A percentile compares a stretch with the other conserved stretches of the same genome.
Conservation (phyloP, 192 early-diverging fungal genomes). For the Coemansia sp. region DNA sequence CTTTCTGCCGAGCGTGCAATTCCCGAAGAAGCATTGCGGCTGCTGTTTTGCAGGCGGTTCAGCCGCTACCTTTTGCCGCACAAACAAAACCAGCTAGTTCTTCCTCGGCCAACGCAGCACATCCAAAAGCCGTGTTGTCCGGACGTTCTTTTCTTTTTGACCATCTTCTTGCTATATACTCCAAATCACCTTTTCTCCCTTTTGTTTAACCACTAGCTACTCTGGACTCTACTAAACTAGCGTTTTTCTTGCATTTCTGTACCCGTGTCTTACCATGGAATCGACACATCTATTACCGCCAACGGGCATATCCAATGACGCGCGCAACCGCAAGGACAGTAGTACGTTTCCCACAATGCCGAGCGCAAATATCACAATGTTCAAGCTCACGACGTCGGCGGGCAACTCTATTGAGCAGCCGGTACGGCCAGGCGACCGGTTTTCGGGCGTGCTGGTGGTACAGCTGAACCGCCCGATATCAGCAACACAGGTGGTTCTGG, state of each 20-base stretch:
- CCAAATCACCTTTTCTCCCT: background rate
- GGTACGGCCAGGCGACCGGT: constrained; percentile 43
- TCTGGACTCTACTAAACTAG: background rate
- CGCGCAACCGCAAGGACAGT: constrained; percentile 25
- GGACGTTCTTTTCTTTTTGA: background rate
- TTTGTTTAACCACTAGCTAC: background rate
- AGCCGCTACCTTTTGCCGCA: background rate
- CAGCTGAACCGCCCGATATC: constrained; percentile 40
- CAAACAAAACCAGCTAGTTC: background rate
- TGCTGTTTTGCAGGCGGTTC: constrained; percentile 10
- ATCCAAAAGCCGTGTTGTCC: background rate
- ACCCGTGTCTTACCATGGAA: constrained; percentile 4
- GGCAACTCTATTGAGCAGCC: constrained; percentile 49
- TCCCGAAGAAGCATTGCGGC: background rate
- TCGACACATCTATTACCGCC: constrained; percentile 9
- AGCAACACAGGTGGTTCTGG: constrained; percentile 46
- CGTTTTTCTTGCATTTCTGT: background rate
- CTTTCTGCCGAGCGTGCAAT: constrained; percentile 13
- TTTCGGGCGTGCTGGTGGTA: constrained; percentile 44
- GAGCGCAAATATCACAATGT: constrained; percentile 29
- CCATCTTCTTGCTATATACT: background rate
- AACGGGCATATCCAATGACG: background rate
- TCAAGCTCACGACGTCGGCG: constrained; percentile 46
- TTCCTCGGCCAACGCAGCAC: background rate
- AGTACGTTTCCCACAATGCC: constrained; percentile 18